Base-by-base conservation (phyloP, 352 stramenopile species). In the Pythium vanterpoolii region DNA sequence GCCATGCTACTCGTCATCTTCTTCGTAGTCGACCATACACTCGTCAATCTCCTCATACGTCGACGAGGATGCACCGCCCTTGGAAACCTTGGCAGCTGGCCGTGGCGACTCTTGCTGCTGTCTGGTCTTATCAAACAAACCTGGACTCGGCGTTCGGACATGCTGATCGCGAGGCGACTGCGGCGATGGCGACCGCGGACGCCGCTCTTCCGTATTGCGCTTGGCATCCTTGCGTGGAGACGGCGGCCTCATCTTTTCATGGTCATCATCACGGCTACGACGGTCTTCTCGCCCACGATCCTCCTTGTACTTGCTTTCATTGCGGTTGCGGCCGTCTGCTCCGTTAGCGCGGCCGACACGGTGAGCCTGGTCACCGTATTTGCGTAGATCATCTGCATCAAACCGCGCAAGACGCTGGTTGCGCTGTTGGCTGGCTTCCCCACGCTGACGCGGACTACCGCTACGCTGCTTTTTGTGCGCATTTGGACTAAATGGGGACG, bases 21-120 rank as follows among this genome's bases (percentile, higher is more conserved):
- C 82, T 60, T 91, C 83, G 54, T 90, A 92, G 69, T 92, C 83
- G 51, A 92, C 83, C 64, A 82, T 74, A 65, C 78, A 82, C 66
- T 90, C 83, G 69, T 92, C 80, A 63, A 89, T 83, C 51, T 85
- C 78, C 45, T 79, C 78, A 49, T 71, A 23, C 49, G 69, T 21
- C 54, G 68, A 42, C 42, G 70, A 33, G 6, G 55, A 47, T 11
- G 34, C 68, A 31, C 39, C n/a, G n/a, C n/a, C n/a, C n/a, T n/a
- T n/a, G n/a, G n/a, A n/a, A n/a, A n/a, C 27, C 36, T 56, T 60
- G 5, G n/a, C 2, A 21, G n/a, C 23, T 18, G 39, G 14, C 9
- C 28, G 36, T 7, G 52, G 31, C 53, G 38, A 47, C 3, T 57
- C 60, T 18, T 52, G 13, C 5, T 38, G 52, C 16, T 56, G 23